Conservation (phyloP, 2,329 filamentous ascomycete genomes). For the Exophiala sp. region DNA sequence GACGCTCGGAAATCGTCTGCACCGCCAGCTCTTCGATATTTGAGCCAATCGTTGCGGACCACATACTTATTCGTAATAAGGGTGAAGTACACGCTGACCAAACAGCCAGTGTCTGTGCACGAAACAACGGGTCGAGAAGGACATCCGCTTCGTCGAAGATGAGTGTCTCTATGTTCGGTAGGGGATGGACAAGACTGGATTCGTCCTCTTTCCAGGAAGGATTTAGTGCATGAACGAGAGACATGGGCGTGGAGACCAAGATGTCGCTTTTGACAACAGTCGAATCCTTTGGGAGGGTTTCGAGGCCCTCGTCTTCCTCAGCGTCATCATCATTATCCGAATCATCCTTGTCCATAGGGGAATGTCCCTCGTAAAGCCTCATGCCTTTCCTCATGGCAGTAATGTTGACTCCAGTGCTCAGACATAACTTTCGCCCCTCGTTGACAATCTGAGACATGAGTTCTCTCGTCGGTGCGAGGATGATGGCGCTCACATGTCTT, state of each 20-base stretch:
- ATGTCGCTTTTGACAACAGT: conserved; percentile 68
- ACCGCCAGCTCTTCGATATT: conserved; percentile 78
- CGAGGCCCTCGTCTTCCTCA: conserved; percentile 38
- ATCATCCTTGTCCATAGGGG: conserved; percentile 38
- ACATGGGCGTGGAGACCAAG: conserved; percentile 73
- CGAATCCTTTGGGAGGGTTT: conserved; percentile 28
- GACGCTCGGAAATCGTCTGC: conserved; percentile 61
- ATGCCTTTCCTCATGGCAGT: conserved; percentile 84
- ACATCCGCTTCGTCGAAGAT: conserved; percentile 95
- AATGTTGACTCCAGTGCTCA: conserved; percentile 73
- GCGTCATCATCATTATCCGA: conserved; percentile 33
- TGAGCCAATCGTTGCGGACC: conserved; percentile 96
- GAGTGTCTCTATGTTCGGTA: conserved; percentile 69
- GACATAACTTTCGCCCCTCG: conserved; percentile 77
- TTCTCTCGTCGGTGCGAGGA: conserved; percentile 77
- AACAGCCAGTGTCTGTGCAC: conserved; percentile 78
- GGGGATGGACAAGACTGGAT: conserved; percentile 41
- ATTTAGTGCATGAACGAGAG: conserved; percentile 71
- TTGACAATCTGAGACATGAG: conserved; percentile 75
- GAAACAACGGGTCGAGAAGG: conserved; percentile 84
- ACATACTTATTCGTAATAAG: conserved; percentile 72
- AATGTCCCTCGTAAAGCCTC: conserved; percentile 46
- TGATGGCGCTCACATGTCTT: conserved; percentile 63
- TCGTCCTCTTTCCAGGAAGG: conserved; percentile 32
- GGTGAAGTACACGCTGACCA: conserved; percentile 75